phyloP scores from a whole-genome alignment of 345 rosid genomes.

The Triadica sebifera region DNA sequence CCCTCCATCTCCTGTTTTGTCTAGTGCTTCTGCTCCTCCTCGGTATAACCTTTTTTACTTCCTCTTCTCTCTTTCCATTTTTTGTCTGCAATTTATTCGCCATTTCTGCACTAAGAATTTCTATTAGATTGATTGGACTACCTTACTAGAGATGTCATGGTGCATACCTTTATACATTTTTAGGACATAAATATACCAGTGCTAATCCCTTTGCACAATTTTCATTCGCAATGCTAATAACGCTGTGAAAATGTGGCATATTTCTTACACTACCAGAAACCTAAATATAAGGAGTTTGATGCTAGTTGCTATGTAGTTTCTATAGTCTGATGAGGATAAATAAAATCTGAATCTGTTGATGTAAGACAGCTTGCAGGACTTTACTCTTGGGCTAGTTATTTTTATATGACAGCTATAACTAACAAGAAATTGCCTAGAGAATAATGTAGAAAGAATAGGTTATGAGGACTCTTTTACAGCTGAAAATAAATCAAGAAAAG shows the following conservation, averaged over 20 bases:
- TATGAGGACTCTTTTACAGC: background rate
- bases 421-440: background rate
- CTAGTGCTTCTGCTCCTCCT: constrained; percentile 35
- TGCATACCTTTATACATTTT: background rate
- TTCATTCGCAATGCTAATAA: background rate
- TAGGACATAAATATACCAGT: background rate
- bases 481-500: too few relatives aligned
- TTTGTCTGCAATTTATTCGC: background rate
- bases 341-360: background rate
- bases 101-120: too few relatives aligned
- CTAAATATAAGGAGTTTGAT: too few relatives aligned
- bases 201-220: background rate
- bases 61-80: background rate
- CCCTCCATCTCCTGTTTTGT: constrained; percentile 65
- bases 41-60: constrained; percentile 34
- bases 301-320: background rate
- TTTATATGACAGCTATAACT: background rate
- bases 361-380: background rate
- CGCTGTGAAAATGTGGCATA: background rate
- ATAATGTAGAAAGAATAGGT: background rate
- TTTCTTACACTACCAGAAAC: background rate
- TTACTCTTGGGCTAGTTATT: too few relatives aligned
- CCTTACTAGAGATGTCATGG: background rate
- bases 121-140: too few relatives aligned
- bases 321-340: background rate